Percentiles rank a stretch among this genome's conserved stretches.
phyloP scores from a whole-genome alignment of 352 stramenopile genomes.

The Globisporangium polare region DNA sequence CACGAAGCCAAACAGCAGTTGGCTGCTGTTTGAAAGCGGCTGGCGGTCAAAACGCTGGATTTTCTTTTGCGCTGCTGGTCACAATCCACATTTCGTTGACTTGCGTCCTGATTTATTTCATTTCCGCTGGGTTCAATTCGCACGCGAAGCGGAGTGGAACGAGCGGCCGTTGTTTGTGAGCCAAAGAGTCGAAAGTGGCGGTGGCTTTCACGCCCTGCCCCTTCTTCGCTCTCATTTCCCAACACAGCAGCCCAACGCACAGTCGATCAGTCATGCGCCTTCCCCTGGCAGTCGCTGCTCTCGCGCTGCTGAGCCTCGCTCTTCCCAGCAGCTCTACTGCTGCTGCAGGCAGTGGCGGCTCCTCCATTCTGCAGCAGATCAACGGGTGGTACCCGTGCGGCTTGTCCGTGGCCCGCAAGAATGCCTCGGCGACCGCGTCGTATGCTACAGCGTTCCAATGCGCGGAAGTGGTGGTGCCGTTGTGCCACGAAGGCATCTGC shows the following conservation, averaged over 20 bases:
- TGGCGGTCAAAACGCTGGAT: not conserved
- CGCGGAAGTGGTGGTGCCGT: slow-evolving; percentile 22
- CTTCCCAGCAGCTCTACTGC: not conserved
- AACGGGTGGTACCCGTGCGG: slow-evolving; percentile 21
- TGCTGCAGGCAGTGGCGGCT: no score
- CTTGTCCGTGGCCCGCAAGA: not conserved
- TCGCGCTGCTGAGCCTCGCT: not conserved
- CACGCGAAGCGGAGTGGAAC: no score
- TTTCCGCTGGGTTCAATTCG: no score
- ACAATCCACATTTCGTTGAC: not conserved
- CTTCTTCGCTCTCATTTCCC: not conserved
- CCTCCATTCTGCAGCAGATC: slow-evolving; percentile 2
- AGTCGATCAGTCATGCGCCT: not conserved
- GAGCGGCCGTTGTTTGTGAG: not conserved
- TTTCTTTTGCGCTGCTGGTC: not conserved
- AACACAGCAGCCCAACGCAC: not conserved
- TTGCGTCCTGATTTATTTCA: not conserved
- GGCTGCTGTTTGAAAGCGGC: no score
- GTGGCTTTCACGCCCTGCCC: not conserved
- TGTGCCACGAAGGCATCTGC: slow-evolving; percentile 27
- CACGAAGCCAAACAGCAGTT: not conserved
- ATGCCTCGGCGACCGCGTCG: not conserved
- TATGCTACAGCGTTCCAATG: slow-evolving; percentile 19
- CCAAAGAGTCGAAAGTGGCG: not conserved
- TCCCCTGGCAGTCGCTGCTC: not conserved